A percentile compares a stretch with the other conserved stretches of the same genome.
phyloP scores from a whole-genome alignment of 1,284 basidiomycete species.

The Leccinum idahoense region DNA sequence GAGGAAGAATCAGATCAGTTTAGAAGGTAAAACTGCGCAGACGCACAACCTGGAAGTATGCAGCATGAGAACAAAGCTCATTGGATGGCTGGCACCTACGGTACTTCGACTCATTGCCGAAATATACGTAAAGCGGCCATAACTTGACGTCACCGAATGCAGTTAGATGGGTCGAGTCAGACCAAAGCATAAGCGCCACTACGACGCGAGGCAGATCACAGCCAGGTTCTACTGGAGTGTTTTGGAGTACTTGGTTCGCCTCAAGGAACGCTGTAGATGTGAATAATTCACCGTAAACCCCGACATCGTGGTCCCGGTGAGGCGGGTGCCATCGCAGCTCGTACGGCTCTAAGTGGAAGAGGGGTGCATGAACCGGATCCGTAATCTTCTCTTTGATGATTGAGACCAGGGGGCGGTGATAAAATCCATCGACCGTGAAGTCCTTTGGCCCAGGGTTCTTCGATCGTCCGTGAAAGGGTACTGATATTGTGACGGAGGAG shows the following conservation, averaged over 20 bases:
- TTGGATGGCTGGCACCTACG: not conserved
- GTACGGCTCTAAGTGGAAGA: not conserved
- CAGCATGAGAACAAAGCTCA: not conserved
- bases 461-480: not conserved
- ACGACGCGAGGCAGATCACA: not conserved
- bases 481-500: not conserved
- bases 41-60: not conserved
- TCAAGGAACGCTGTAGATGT: not conserved
- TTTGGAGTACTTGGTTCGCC: not conserved
- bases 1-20: not conserved
- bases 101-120: not conserved
- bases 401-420: not conserved
- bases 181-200: not conserved
- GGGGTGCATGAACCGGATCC: not conserved
- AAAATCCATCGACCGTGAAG: not conserved
- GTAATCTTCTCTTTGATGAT: not conserved
- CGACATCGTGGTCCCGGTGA: not conserved
- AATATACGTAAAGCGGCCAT: not conserved
- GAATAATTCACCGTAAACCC: not conserved
- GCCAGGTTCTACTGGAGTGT: not conserved
- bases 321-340: not conserved
- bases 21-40: not conserved
- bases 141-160: not conserved
- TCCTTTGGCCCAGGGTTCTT: not conserved
- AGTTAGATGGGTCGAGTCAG: not conserved